Evolutionary conservation across 2,329 filamentous ascomycete species (phyloP).

Genomic region (Onygenales sp.): DNA sequence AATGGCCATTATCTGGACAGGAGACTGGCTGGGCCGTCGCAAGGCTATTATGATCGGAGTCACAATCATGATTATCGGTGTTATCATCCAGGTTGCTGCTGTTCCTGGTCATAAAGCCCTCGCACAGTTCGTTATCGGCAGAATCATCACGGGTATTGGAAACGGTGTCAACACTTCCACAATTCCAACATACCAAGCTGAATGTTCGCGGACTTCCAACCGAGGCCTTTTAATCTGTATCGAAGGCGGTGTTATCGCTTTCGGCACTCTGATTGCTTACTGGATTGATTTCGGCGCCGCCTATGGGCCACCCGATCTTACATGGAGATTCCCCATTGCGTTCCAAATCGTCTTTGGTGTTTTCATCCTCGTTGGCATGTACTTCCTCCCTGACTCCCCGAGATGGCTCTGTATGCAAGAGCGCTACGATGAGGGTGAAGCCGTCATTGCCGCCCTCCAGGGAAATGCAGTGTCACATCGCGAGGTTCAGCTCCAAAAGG

Average conservation of each 20-base stretch:
- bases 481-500: constrained; percentile 46
- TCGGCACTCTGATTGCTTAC: constrained; percentile 38
- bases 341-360: constrained; percentile 40
- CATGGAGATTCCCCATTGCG: constrained; percentile 40
- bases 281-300: constrained; percentile 34
- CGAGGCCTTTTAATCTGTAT: constrained; percentile 50
- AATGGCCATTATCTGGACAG: constrained; percentile 16
- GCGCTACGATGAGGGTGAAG: constrained; percentile 33
- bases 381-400: constrained; percentile 26
- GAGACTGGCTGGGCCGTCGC: constrained; percentile 19
- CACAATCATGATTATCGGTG: constrained; percentile 32
- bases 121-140: constrained; percentile 40
- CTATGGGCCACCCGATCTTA: constrained; percentile 14
- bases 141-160: constrained; percentile 39
- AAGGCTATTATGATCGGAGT: constrained; percentile 45
- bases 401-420: constrained; percentile 20
- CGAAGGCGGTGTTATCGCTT: constrained; percentile 37
- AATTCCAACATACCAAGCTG: constrained; percentile 39
- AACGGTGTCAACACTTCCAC: constrained; percentile 44
- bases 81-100: constrained; percentile 13
- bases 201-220: constrained; percentile 41
- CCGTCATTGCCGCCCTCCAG: constrained; percentile 37
- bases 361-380: constrained; percentile 28
- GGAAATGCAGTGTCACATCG: constrained; percentile 38
- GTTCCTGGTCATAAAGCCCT: constrained; percentile 23